Conservation (phyloP, 306 rosid species). For the Pachyrhizus erosus region DNA sequence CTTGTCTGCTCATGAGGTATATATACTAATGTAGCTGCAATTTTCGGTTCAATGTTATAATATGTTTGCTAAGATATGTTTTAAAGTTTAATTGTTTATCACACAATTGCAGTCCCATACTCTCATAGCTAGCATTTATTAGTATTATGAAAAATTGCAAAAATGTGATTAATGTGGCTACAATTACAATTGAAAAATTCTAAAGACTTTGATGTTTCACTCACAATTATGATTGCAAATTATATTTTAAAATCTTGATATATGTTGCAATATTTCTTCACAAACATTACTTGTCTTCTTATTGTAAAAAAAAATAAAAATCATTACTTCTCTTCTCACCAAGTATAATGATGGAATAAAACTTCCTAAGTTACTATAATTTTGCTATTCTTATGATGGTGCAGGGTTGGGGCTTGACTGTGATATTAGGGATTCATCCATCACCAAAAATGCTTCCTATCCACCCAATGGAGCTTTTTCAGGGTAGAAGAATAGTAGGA, state of each 20-base stretch:
- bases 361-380: neutral
- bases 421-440: constrained; percentile 69
- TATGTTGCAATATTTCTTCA: neutral
- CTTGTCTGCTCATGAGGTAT: constrained; percentile 68
- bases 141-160: too few relatives aligned
- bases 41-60: neutral
- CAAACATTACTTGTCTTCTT: too few relatives aligned
- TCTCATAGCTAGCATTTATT: too few relatives aligned
- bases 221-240: too few relatives aligned
- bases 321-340: neutral
- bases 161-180: neutral
- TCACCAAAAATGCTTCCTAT: constrained; percentile 69
- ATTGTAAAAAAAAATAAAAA: too few relatives aligned
- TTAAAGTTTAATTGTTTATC: too few relatives aligned
- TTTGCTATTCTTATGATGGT: neutral
- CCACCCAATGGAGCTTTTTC: constrained; percentile 83
- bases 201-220: too few relatives aligned
- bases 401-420: constrained; percentile 89
- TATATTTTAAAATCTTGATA: too few relatives aligned
- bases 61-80: too few relatives aligned
- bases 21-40: neutral
- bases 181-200: too few relatives aligned
- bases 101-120: too few relatives aligned
- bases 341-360: neutral
- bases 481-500: constrained; percentile 62